Conservation (phyloP, 345 rosid genomes). For the Sonneratia caseolaris region DNA sequence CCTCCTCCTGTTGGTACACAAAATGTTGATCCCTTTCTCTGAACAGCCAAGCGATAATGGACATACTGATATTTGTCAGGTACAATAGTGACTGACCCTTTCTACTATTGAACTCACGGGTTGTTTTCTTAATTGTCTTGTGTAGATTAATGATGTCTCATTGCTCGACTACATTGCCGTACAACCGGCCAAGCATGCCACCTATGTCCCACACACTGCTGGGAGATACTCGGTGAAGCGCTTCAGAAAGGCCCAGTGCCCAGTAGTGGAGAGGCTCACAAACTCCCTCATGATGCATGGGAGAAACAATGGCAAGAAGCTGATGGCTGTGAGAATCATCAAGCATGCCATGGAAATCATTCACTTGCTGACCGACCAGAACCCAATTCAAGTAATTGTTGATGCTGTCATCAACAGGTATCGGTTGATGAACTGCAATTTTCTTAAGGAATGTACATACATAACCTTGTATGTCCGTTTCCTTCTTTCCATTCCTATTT, state of each 20-base stretch:
- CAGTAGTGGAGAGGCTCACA: slow-evolving; percentile 84
- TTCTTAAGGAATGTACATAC: not conserved
- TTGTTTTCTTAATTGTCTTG: not conserved
- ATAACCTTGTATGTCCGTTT: not conserved
- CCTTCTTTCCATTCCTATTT: not conserved
- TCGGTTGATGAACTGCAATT: not conserved
- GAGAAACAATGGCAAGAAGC: slow-evolving; percentile 80
- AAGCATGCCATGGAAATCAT: slow-evolving; percentile 95
- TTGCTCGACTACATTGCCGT: slow-evolving; percentile 70
- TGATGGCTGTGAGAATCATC: slow-evolving; percentile 79
- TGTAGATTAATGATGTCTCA: slow-evolving; percentile 63
- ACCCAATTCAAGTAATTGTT: slow-evolving; percentile 86
- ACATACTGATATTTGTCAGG: not conserved
- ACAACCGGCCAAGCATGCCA: slow-evolving; percentile 66
- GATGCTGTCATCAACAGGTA: slow-evolving; percentile 93
- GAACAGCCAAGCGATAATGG: not conserved
- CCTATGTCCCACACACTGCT: slow-evolving; percentile 90
- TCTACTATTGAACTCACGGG: not conserved
- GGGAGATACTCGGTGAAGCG: slow-evolving; percentile 92
- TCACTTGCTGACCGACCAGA: slow-evolving; percentile 63
- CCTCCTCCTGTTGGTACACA: not conserved
- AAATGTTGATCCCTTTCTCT: not conserved
- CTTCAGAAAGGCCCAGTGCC: slow-evolving; percentile 96
- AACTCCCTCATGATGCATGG: slow-evolving; percentile 98
- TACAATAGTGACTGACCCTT: not conserved